Conservation (phyloP, 345 rosid genomes). For the Ailanthus altissimus region DNA sequence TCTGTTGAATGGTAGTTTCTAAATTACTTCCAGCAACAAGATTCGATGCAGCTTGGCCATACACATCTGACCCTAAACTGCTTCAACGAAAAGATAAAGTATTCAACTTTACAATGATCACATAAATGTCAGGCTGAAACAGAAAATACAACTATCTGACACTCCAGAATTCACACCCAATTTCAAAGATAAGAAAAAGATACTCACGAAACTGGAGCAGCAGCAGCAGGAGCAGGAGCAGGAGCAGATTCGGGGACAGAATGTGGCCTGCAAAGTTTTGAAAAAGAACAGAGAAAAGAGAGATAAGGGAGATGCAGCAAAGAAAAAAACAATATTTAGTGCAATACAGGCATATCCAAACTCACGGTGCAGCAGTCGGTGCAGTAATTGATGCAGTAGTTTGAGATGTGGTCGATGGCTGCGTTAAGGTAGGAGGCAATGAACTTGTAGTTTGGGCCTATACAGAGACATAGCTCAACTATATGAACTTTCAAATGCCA, state of each 20-base stretch:
- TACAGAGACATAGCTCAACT: slow-evolving; percentile 16
- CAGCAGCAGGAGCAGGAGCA: slow-evolving; percentile 17
- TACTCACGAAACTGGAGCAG: slow-evolving; percentile 28
- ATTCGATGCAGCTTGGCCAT: slow-evolving; percentile 67
- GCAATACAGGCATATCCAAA: slow-evolving; percentile 3
- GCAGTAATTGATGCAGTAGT: slow-evolving; percentile 47
- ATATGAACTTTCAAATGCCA: slow-evolving; percentile 10
- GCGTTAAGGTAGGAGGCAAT: slow-evolving; percentile 36
- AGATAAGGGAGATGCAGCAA: background rate
- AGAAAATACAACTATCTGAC: background rate
- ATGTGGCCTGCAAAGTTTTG: slow-evolving; percentile 25
- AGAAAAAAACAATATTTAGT: background rate
- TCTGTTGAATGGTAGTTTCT: slow-evolving; percentile 53
- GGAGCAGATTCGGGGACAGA: slow-evolving; percentile 30
- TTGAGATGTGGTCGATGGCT: slow-evolving; percentile 42
- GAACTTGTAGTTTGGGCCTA: slow-evolving; percentile 56
- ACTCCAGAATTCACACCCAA: background rate
- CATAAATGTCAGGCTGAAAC: background rate
- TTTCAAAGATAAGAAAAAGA: slow-evolving; percentile 14
- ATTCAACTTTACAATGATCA: background rate
- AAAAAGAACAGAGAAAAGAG: background rate
- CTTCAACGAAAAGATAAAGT: slow-evolving; percentile 6
- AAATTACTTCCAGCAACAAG: slow-evolving; percentile 61
- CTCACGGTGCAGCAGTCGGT: slow-evolving; percentile 48
- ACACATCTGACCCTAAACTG: slow-evolving; percentile 51